Conservation (phyloP, 2,329 filamentous ascomycete species). For the Pseudogymnoascus destructans region DNA sequence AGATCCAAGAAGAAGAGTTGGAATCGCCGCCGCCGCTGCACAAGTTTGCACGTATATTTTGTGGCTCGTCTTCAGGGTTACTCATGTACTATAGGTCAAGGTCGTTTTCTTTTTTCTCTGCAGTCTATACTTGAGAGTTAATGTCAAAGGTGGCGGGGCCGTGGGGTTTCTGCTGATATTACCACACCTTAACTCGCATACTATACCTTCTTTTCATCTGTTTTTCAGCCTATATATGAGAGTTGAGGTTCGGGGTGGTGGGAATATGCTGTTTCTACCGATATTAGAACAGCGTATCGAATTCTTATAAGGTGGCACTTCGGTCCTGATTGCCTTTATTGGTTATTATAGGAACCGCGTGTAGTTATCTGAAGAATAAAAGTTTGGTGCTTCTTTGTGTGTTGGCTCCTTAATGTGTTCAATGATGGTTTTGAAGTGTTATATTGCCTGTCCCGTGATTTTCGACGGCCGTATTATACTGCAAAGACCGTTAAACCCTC, state of each 20-base stretch:
- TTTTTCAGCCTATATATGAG: neutral
- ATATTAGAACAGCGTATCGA: neutral
- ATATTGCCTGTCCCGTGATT: neutral
- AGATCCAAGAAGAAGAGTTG: neutral
- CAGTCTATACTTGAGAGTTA: neutral
- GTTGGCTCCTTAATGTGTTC: neutral
- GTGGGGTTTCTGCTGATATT: neutral
- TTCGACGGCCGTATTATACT: neutral
- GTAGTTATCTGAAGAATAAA: neutral
- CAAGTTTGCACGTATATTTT: neutral
- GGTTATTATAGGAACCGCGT: neutral
- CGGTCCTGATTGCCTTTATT: neutral
- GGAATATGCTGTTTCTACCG: neutral
- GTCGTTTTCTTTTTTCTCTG: neutral
- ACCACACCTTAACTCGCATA: neutral
- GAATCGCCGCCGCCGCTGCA: neutral
- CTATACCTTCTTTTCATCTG: neutral
- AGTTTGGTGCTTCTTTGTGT: neutral
- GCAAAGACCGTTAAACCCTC: neutral
- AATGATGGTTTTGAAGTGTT: neutral
- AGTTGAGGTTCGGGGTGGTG: neutral
- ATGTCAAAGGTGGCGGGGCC: neutral
- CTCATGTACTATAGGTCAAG: conserved; percentile 1
- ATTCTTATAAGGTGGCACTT: neutral
- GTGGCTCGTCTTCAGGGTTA: neutral